Evolutionary conservation across 768 basidiomycete genomes (phyloP), one percentile per base, ranked within the genome.

Genomic region (Coprinopsis marcescibilis): DNA sequence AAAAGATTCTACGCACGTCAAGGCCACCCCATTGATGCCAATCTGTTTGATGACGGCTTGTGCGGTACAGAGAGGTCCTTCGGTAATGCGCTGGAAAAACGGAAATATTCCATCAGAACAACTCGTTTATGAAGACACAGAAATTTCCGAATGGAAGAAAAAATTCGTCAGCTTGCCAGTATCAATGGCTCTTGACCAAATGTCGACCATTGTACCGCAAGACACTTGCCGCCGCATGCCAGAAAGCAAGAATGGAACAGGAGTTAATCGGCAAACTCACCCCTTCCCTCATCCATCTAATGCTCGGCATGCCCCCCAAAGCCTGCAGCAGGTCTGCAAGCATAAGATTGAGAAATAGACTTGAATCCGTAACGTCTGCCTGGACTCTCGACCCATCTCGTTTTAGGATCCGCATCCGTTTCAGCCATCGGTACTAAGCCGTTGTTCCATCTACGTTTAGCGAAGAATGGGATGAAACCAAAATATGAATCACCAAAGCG

Each of bases 331-430:
- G 35, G 43, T 76, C 73, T 20, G 65, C 63, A 11, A 71, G 19
- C 36, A 76, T 60, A 29, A 76, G 54, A n/a, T 63, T 70, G 7
- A 73, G 43, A 42, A 76, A 71, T 47, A 73, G 72, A 35, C 46
- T 52, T 10, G 58, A 59, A 33, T 57, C 58, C 15, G 43, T 52
- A 3, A 56, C 58, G 37, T 59, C 60, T 3, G 34, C 33, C 14
- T 32, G n/a, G 13, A n/a, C 43, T 11, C 37, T 36, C 38, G 53
- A 19, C 37, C 40, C 12, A 44, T 32, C 37, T 43, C 48, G 21
- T 47, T 46, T n/a, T n/a, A n/a, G 13, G 42, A 52, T 6, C 26
- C 27, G 17, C 52, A 23, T n/a, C 51, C 50, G 51, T 38, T 52
- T 51, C n/a, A 52, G 32, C 54, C 56, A 58, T 52, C 51, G 47